These are phyloP conservation scores for Vanrija humicola DNA, from an alignment of 1,284 basidiomycete genomes.

Conservation along the genomic window DNA sequence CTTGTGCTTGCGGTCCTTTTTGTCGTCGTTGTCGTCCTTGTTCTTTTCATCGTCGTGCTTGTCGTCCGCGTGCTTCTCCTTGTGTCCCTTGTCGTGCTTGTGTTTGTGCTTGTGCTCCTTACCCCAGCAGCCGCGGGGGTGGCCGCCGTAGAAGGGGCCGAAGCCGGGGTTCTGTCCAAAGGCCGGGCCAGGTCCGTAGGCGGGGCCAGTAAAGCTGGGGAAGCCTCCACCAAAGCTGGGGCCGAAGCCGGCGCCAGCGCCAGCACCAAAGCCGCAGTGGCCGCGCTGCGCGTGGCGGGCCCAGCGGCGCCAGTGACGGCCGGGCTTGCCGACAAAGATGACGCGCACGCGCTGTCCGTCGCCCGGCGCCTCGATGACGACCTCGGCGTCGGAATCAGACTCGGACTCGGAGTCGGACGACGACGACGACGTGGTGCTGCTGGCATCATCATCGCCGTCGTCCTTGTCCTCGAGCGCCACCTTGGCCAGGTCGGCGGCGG, in stretches of 20 bases:
- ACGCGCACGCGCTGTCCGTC: background rate
- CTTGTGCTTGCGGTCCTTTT: slow-evolving; percentile 47
- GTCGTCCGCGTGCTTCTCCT: background rate
- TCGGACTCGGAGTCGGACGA: background rate
- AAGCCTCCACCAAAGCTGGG: too few relatives aligned
- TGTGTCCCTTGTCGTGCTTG: too few relatives aligned
- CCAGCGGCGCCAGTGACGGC: background rate
- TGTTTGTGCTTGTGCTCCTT: too few relatives aligned
- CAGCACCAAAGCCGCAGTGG: too few relatives aligned
- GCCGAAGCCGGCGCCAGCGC: too few relatives aligned
- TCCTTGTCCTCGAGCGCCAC: background rate
- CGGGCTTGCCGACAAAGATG: slow-evolving; percentile 1
- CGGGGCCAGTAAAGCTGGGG: too few relatives aligned
- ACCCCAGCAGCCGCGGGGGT: too few relatives aligned
- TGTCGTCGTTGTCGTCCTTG: slow-evolving; percentile 51
- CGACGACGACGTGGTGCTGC: too few relatives aligned
- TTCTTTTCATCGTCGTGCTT: background rate
- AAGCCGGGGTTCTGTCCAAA: too few relatives aligned
- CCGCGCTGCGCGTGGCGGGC: too few relatives aligned
- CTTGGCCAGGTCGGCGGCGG: background rate
- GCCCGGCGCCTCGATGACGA: background rate
- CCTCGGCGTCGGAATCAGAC: background rate
- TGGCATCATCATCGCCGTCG: background rate
- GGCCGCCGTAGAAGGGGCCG: too few relatives aligned
- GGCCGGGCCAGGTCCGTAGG: too few relatives aligned